A percentile compares a stretch with the other conserved stretches of the same genome.
Conservation (phyloP, 2,329 filamentous ascomycete genomes). For the Trichoderma gracile region DNA sequence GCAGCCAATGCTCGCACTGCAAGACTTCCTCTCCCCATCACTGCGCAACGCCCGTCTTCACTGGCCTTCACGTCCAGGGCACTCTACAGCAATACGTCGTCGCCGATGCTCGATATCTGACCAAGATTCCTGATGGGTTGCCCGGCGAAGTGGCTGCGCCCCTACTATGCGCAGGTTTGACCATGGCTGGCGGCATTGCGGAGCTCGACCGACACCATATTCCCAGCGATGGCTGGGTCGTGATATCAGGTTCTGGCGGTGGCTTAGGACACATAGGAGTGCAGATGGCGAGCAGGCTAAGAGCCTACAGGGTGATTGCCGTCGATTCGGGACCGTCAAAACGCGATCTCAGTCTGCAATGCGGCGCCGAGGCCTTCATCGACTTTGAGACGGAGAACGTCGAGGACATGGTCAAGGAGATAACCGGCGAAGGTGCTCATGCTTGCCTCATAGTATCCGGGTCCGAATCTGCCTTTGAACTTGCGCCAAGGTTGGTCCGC, state of each 20-base stretch:
- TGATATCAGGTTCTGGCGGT: constrained; percentile 37
- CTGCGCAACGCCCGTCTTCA: constrained; percentile 45
- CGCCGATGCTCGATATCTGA: constrained; percentile 35
- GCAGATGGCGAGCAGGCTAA: constrained; percentile 34
- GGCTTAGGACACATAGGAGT: constrained; percentile 40
- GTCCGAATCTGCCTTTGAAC: constrained; percentile 32
- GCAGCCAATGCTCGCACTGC: constrained; percentile 42
- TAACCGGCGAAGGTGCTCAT: constrained; percentile 35
- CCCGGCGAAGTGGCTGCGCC: constrained; percentile 33
- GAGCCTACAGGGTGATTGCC: constrained; percentile 33
- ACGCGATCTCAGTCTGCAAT: constrained; percentile 29
- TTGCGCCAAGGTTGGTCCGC: constrained; percentile 32
- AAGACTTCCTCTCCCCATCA: constrained; percentile 41
- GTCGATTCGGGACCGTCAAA: constrained; percentile 34
- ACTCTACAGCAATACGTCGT: constrained; percentile 38
- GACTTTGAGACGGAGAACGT: constrained; percentile 34
- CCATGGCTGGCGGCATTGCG: constrained; percentile 36
- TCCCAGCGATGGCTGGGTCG: constrained; percentile 34
- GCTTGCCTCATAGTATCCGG: constrained; percentile 35
- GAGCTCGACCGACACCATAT: constrained; percentile 24
- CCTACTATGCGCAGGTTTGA: constrained; percentile 38
- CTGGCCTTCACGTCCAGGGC: constrained; percentile 40
- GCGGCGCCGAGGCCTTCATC: constrained; percentile 35
- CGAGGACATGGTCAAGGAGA: constrained; percentile 28
- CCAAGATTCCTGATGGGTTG: constrained; percentile 31